Conservation (phyloP, 2,329 filamentous ascomycete genomes). For the Clarireedia hainanense region DNA sequence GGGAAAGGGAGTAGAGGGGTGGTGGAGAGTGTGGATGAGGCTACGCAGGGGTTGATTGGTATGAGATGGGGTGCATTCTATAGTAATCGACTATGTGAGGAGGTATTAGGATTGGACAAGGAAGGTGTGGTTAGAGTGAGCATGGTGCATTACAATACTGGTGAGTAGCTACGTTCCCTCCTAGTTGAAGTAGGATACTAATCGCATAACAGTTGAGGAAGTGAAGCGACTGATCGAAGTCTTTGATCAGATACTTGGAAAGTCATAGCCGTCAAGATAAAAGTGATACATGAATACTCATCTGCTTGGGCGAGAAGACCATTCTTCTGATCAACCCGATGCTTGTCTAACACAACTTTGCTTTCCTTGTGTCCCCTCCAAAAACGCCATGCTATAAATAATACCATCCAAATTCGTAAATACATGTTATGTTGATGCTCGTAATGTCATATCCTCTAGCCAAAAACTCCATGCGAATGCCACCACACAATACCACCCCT, state of each 20-base stretch:
- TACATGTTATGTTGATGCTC: conserved; percentile 2
- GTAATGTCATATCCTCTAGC: background rate
- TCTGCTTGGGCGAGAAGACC: background rate
- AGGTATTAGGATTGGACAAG: conserved; percentile 48
- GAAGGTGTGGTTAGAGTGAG: conserved; percentile 64
- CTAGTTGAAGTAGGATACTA: conserved; percentile 6
- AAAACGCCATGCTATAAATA: conserved; percentile 4
- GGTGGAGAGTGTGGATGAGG: conserved; percentile 53
- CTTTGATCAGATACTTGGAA: conserved; percentile 34
- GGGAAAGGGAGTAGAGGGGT: conserved; percentile 48
- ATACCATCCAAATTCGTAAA: conserved; percentile 1
- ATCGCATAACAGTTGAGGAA: conserved; percentile 42
- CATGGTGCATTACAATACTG: conserved; percentile 65
- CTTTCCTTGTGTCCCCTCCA: background rate
- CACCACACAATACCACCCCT: background rate
- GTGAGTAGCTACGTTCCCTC: conserved; percentile 32
- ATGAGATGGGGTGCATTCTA: conserved; percentile 65
- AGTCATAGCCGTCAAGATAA: background rate
- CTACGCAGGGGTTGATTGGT: conserved; percentile 44
- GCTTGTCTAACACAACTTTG: background rate
- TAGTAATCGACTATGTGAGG: conserved; percentile 51
- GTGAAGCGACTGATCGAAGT: conserved; percentile 43
- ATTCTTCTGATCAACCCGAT: background rate
- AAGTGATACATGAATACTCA: background rate
- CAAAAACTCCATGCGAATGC: background rate